Evolutionary conservation across 768 basidiomycete genomes (phyloP), one percentile per base, ranked within the genome.

Genomic region (Auricularia auricula-judae): DNA sequence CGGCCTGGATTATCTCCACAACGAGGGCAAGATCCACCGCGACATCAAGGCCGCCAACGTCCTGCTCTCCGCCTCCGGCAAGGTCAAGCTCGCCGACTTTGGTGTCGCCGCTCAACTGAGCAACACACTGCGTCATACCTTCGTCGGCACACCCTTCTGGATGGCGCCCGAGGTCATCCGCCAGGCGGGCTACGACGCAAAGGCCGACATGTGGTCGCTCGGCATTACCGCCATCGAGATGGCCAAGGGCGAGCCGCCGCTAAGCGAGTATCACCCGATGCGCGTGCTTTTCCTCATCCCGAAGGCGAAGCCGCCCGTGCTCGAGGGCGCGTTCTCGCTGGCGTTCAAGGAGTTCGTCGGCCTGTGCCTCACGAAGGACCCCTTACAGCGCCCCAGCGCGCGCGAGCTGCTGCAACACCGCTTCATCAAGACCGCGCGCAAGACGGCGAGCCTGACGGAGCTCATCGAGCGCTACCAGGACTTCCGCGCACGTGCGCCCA

Each of bases 41-140:
- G 97, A 99, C 71, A 98, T 99, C 82, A 99, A 99, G 73, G 97
- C 96, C 1, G 96, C 96, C 51, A 99, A 99, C 70, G 83, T 99
- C 63, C 81, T 98, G 4, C 83, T 98, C 34, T 93, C 92, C 3
- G 89, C 91, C 3, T 84, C 85, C 0, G 97, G 97, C 36, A 90
- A 87, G 73, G 96, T 98, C 74, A 98, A 99, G 75, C 86, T 99
- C 8, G 96, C 96, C 23, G 97, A 99, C 74, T 98, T 99, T 71
- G 97, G 97, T 67, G 97, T 99, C 29, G 96, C 97, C 5, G 97
- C 97, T 1, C 95, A 98, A 72, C 85, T 99, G 66, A 94, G 95
- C 47, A 93, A 82, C 74, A 96, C 94, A 0, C 80, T 96, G 61
- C 85, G 96, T 59, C 95, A 98, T 72, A 99, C 97, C 0, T 98